Conservation (phyloP, 768 basidiomycete species). For the Hebeloma cylindrosporum region DNA sequence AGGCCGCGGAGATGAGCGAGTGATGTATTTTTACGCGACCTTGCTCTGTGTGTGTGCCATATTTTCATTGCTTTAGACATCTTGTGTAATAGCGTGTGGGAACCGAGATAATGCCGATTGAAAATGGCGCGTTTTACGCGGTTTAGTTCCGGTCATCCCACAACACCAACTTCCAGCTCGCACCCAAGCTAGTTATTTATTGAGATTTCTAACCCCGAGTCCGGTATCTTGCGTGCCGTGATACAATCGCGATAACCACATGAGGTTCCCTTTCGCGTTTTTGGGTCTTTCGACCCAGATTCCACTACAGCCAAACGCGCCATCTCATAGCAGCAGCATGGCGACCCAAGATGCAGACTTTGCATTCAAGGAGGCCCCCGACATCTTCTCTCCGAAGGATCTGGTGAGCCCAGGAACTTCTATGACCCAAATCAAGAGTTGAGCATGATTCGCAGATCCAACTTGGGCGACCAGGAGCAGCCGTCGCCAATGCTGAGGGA, state of each 20-base stretch:
- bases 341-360: constrained; percentile 40
- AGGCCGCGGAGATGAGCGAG: constrained; percentile 52
- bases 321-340: constrained; percentile 23
- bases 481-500: constrained; percentile 65
- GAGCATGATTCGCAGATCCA: constrained; percentile 48
- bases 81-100: no score
- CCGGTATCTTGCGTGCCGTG: no score
- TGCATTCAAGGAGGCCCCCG: constrained; percentile 54
- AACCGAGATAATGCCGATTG: neutral
- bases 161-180: no score
- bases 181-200: no score
- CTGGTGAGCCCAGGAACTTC: constrained; percentile 35
- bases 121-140: no score
- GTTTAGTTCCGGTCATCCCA: no score
- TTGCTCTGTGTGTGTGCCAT: constrained; percentile 22
- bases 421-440: neutral
- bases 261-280: constrained; percentile 56
- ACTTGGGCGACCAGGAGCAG: constrained; percentile 65
- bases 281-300: constrained; percentile 57
- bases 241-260: no score
- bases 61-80: constrained; percentile 6
- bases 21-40: constrained; percentile 27
- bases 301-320: constrained; percentile 38
- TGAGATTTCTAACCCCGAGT: no score
- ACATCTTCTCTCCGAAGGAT: constrained; percentile 70